Evolutionary conservation across 106 monocot species (phyloP), one percentile per base, ranked within the genome.

Genomic region (Hemerocallis citrina): DNA sequence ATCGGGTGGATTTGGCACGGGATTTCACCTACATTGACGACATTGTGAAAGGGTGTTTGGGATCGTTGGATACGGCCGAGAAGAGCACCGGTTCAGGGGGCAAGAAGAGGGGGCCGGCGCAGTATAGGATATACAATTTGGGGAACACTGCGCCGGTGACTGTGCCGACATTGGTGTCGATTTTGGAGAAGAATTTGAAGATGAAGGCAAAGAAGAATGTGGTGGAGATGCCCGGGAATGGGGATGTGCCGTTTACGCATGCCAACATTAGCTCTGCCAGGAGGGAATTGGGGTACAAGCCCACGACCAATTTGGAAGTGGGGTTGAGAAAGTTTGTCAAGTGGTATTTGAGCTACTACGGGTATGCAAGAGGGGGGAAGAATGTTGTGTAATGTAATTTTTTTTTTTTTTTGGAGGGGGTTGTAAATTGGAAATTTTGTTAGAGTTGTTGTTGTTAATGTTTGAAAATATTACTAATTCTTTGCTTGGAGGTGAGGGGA

Each of bases 181-280:
- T 84, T 20, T 52, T 84, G 65, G 84, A 84, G 57, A 52, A 24
- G 21, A 44, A 75, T 23, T 63, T 84, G 21, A 67, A 67, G 10
- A 57, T 49, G 57, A 79, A 75, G 69, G 84, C 84, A 31, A 72
- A 68, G 71, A 75, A 68, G 75, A 63, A 65, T 23, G 55, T 75
- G 24, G 75, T 84, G 29, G 45, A 47, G 17, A 72, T 84, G 79
- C 83, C 83, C 32, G 42, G 57, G 12, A 84, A 84, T 51, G 83
- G 83, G n/a, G 83, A 84, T 59, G 83, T 84, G 5, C 83, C 75
- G 16, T 84, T 34, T 59, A 84, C 83, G 2, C 83, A 84, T 40
- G 83, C 83, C 45, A 84, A 84, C 64, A 74, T 84, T 6, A 79
- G 68, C 71, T 60, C 68, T 31, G 83, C 83, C 13, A 32, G 24